Evolutionary conservation across 192 early-diverging fungal genomes (phyloP), one percentile per base, ranked within the genome.

Genomic region (Gaertneriomyces semiglobifer): DNA sequence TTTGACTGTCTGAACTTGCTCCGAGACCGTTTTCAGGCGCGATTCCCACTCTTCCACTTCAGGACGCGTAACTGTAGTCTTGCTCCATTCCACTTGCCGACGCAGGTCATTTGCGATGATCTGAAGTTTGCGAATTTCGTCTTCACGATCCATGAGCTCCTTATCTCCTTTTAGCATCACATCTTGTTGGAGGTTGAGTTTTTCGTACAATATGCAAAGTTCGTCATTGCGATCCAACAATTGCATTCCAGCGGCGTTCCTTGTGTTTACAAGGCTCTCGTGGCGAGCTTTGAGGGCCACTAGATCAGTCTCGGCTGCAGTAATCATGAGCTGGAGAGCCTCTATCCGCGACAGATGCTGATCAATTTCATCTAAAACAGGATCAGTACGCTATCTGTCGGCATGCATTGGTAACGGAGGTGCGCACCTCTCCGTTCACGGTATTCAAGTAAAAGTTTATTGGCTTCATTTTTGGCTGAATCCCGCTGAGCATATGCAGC

Each of bases 161-260:
- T 11, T 7, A 44, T 82, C 79, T 5, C 84, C 84, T 5, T 77
- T 77, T 38, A 46, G 51, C 57, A 74, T 62, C 7, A 79, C 66
- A 11, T 68, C 73, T 33, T 68, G 59, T 44, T 84, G 69, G 6
- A 85, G 47, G 62, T 85, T 85, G 58, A 80, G 66, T 33, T 76
- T 65, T 58, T 85, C 84, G 53, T 85, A 85, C 3, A 85, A 57
- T 44, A 85, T 85, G 67, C 84, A 83, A 1, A 85, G 73, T 50
- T 85, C 84, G 59, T 85, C 84, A 69, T 85, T 86, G 25, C 81
- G 75, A 39, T 86, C 84, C 4, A 85, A 69, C n/a, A 86, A 60
- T 20, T 83, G 74, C 11, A 82, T 70, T 55, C 83, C 84, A 8
- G 75, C 71, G 0, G 68, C 53, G 70, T 86, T 85, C 9, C 84